phyloP scores from a whole-genome alignment of 2,329 filamentous ascomycete genomes.

The Calycina herbarum region DNA sequence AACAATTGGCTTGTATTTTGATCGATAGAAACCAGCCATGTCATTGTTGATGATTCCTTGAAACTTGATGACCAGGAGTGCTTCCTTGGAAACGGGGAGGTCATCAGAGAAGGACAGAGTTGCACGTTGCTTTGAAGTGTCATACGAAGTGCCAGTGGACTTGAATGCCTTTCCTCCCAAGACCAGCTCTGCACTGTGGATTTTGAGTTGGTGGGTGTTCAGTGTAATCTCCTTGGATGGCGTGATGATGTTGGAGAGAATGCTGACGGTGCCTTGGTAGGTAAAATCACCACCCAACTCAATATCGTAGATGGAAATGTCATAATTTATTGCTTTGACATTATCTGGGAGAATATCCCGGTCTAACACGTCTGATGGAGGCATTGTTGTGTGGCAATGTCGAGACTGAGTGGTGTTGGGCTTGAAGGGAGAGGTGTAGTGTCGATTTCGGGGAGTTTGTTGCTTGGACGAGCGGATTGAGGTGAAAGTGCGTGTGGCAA shows the following conservation, averaged over 20 bases:
- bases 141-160: slow-evolving; percentile 71
- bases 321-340: slow-evolving; percentile 84
- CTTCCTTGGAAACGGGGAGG: slow-evolving; percentile 66
- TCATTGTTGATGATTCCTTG: slow-evolving; percentile 82
- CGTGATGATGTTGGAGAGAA: slow-evolving; percentile 71
- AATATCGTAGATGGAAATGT: slow-evolving; percentile 76
- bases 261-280: slow-evolving; percentile 83
- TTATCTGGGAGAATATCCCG: slow-evolving; percentile 61
- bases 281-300: slow-evolving; percentile 68
- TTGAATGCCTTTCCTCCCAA: slow-evolving; percentile 54
- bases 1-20: slow-evolving; percentile 83
- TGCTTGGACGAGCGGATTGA: neutral
- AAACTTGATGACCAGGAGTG: slow-evolving; percentile 69
- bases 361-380: slow-evolving; percentile 50
- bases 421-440: neutral
- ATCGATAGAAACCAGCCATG: slow-evolving; percentile 92
- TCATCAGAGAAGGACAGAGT: slow-evolving; percentile 75
- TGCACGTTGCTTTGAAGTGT: slow-evolving; percentile 80
- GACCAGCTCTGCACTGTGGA: slow-evolving; percentile 65
- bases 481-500: neutral
- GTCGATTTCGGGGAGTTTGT: neutral
- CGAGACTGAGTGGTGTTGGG: slow-evolving; percentile 3
- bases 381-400: slow-evolving; percentile 23
- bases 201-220: slow-evolving; percentile 82
- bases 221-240: slow-evolving; percentile 75